Conservation (phyloP, 2,329 filamentous ascomycete species). For the Fusarium vanettenii region DNA sequence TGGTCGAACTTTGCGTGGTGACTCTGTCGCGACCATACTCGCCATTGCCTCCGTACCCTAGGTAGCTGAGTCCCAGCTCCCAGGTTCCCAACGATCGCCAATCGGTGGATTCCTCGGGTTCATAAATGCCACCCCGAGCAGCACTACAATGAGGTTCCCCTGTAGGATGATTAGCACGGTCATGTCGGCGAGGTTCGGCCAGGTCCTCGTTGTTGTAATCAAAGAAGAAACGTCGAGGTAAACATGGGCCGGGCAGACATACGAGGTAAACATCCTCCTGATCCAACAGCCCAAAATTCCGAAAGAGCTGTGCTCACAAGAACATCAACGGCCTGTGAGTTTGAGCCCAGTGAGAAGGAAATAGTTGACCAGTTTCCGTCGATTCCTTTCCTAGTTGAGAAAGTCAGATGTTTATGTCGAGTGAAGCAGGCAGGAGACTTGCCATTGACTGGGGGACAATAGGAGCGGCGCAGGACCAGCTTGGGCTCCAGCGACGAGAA, state of each 20-base stretch:
- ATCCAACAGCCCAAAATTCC: slow-evolving; percentile 76
- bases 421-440: neutral
- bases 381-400: slow-evolving; percentile 64
- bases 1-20: slow-evolving; percentile 53
- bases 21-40: slow-evolving; percentile 70
- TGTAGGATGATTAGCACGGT: slow-evolving; percentile 41
- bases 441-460: slow-evolving; percentile 37
- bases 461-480: slow-evolving; percentile 37
- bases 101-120: slow-evolving; percentile 62
- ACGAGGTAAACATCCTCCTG: slow-evolving; percentile 65
- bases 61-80: slow-evolving; percentile 68
- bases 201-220: neutral
- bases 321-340: slow-evolving; percentile 51
- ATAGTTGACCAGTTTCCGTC: slow-evolving; percentile 81
- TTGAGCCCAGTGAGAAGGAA: slow-evolving; percentile 61
- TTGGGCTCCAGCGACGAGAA: slow-evolving; percentile 30
- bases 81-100: slow-evolving; percentile 71
- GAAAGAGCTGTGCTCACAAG: slow-evolving; percentile 75
- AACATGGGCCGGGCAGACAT: slow-evolving; percentile 43
- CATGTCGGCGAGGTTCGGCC: neutral
- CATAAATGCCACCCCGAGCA: slow-evolving; percentile 70
- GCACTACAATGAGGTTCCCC: slow-evolving; percentile 64
- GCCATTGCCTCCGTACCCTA: slow-evolving; percentile 71
- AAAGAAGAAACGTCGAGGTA: neutral
- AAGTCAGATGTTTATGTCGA: slow-evolving; percentile 14